These are phyloP conservation scores for Solanum tarijense DNA, from an alignment of 257 asterid species.

Conservation along the genomic window DNA sequence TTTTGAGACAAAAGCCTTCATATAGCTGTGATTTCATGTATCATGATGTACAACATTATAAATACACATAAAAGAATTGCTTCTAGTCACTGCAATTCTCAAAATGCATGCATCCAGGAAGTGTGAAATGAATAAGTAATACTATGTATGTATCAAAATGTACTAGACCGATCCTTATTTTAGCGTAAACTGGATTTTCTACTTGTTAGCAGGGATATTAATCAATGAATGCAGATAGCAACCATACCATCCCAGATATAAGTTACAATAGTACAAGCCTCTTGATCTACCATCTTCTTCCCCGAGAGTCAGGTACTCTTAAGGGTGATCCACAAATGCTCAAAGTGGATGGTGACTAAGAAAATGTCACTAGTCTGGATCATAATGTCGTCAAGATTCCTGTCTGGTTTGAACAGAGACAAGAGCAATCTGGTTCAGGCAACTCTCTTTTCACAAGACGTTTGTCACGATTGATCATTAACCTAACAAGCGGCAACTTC, in stretches of 20 bases:
- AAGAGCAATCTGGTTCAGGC: conserved; percentile 68
- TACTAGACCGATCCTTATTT: background rate
- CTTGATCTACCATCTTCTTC: background rate
- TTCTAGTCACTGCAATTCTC: background rate
- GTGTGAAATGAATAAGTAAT: background rate
- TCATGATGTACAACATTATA: background rate
- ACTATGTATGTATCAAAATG: background rate
- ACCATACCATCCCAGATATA: background rate
- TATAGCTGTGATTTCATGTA: background rate
- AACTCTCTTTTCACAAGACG: conserved; percentile 56
- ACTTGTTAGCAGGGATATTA: background rate
- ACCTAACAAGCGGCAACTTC: conserved; percentile 68
- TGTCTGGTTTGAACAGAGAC: conserved; percentile 76
- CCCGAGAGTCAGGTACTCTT: background rate
- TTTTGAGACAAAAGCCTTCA: background rate
- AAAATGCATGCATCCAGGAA: background rate
- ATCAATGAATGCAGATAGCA: background rate
- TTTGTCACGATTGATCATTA: conserved; percentile 83
- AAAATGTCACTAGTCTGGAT: background rate
- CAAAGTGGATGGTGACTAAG: background rate
- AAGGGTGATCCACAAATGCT: background rate
- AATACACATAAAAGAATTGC: background rate
- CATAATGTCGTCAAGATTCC: conserved; percentile 41
- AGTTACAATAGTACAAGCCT: background rate
- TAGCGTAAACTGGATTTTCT: background rate